phyloP scores from a whole-genome alignment of 106 monocot species.

The Phalaenopsis aphrodite region DNA sequence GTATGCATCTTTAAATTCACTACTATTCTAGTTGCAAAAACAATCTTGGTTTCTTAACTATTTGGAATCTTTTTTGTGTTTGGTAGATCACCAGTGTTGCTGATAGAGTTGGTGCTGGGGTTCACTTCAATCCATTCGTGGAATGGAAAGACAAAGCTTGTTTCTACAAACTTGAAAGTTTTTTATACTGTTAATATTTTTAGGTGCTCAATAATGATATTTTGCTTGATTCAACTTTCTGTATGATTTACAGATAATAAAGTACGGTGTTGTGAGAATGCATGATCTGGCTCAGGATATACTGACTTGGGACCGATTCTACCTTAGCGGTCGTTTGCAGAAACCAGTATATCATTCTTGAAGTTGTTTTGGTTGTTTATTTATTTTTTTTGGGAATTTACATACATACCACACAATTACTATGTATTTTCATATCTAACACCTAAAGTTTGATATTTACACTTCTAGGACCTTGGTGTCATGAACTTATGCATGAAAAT shows the following conservation, averaged over 20 bases:
- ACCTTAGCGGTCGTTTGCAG: constrained; percentile 87
- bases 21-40: neutral
- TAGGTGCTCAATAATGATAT: neutral
- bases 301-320: constrained; percentile 73
- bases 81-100: constrained; percentile 61
- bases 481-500: too few relatives aligned
- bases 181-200: neutral
- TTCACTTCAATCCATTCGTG: constrained; percentile 96
- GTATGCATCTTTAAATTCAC: constrained; percentile 20
- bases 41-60: neutral
- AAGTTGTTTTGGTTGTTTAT: constrained; percentile 37
- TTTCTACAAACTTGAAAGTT: neutral
- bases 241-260: constrained; percentile 52
- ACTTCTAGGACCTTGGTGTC: too few relatives aligned
- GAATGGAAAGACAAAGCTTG: constrained; percentile 69
- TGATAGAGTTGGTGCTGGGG: constrained; percentile 70
- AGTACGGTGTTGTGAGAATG: constrained; percentile 92
- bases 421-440: too few relatives aligned
- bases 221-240: neutral
- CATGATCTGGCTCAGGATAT: constrained; percentile 77
- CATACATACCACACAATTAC: too few relatives aligned
- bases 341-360: constrained; percentile 86
- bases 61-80: neutral
- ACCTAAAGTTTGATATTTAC: too few relatives aligned
- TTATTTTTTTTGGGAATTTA: neutral